A percentile compares a stretch with the other conserved stretches of the same genome.
Conservation (phyloP, 352 stramenopile genomes). For the Globisporangium cederbergense region DNA sequence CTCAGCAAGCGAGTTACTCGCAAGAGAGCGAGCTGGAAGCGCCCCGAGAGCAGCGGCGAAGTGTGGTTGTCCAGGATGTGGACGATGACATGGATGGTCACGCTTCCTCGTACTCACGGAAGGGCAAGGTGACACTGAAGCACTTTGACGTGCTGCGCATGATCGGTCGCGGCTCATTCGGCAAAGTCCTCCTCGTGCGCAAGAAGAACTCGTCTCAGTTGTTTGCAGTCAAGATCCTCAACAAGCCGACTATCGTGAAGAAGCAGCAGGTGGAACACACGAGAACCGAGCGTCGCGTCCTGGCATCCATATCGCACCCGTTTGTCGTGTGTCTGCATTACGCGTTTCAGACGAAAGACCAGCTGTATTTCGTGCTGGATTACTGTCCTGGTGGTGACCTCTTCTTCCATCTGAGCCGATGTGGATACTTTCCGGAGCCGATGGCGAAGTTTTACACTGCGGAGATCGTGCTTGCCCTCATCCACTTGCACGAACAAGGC, state of each 20-base stretch:
- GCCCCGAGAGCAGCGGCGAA: conserved; percentile 41
- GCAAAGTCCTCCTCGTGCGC: conserved; percentile 88
- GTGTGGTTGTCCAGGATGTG: conserved; percentile 65
- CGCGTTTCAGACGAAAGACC: conserved; percentile 83
- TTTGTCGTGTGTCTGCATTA: conserved; percentile 89
- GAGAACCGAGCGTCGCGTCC: conserved; percentile 75
- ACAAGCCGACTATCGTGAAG: conserved; percentile 73
- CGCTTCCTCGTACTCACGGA: conserved; percentile 6
- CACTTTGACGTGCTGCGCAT: conserved; percentile 90
- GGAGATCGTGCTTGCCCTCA: conserved; percentile 82
- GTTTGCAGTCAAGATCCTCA: conserved; percentile 84
- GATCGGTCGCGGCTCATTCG: conserved; percentile 91
- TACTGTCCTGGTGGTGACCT: conserved; percentile 84
- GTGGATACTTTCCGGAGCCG: conserved; percentile 73
- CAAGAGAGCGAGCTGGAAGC: conserved; percentile 8
- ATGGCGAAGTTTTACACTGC: conserved; percentile 84
- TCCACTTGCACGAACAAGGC: conserved; percentile 82
- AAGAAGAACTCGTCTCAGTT: conserved; percentile 76
- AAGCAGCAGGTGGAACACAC: conserved; percentile 86
- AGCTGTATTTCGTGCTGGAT: conserved; percentile 86
- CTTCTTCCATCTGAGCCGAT: conserved; percentile 77
- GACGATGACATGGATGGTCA: conserved; percentile 51
- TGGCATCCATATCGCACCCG: conserved; percentile 77
- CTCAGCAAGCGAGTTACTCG: conserved; percentile 15
- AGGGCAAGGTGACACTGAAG: conserved; percentile 70